Evolutionary conservation across 176 grass and related monocot species (phyloP), one percentile per base, ranked within the genome.

Genomic region (Cocos nucifera): DNA sequence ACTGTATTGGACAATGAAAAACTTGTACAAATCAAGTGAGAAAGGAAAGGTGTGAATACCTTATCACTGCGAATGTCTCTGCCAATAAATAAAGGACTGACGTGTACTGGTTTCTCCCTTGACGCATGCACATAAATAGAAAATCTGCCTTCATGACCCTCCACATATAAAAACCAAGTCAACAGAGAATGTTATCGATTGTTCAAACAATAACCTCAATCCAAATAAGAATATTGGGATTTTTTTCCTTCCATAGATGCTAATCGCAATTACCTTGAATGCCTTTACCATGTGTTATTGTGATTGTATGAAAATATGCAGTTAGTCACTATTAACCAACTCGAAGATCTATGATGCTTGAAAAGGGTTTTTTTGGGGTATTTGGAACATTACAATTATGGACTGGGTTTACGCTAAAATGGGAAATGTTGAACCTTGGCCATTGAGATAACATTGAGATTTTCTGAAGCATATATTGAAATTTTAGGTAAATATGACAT

Each of bases 131-230:
- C 74, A 18, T 98, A 98, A 70, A 98, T 76, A 61, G 88, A 89
- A 71, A 85, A 98, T 79, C 88, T 80, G 70, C 69, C 88, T 89
- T 98, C 93, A 81, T 98, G 88, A 0, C 93, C 93, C 93, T 98
- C 68, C 23, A 70, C 49, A 50, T 60, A 67, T 17, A 76, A 21
- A 18, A 54, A 66, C 35, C 22, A 19, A 69, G 66, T 19, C 53
- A 54, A 54, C 17, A 17, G 17, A 54, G 53, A 54, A 4, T 19
- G 5, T 15, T 18, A 19, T 5, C 8, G 17, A 5, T 19, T 5
- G 4, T 19, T 54, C 5, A 54, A 54, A 54, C n/a, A 17, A 54
- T 54, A 54, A 53, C 21, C 48, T 66, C 22, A 25, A 53, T 66
- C 17, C 22, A 61, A 51, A 49, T 50, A 15, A 17, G 21, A 53